Conservation (phyloP, 176 grass and related monocot genomes). For the Triticum monococcum region DNA sequence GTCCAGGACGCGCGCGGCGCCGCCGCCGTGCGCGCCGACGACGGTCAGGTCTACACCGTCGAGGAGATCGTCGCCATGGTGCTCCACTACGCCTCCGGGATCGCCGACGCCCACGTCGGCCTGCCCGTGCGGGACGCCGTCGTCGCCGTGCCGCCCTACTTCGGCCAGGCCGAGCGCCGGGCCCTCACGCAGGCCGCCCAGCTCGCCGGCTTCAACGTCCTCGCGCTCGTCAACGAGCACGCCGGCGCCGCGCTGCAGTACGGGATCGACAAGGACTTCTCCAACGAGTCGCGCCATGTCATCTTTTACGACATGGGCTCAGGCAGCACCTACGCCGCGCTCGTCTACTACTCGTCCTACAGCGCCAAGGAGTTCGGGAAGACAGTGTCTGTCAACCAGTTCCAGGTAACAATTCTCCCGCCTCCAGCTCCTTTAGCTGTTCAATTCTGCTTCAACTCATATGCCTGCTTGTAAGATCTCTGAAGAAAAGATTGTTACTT, state of each 20-base stretch:
- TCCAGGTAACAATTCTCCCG: conserved; percentile 54
- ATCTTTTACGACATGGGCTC: conserved; percentile 97
- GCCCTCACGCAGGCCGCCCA: conserved; percentile 79
- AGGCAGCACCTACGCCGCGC: conserved; percentile 89
- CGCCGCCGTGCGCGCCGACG: conserved; percentile 60
- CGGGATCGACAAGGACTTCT: conserved; percentile 96
- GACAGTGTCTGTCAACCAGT: conserved; percentile 76
- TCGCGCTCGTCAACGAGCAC: conserved; percentile 94
- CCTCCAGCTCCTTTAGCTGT: not conserved
- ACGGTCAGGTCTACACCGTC: conserved; percentile 62
- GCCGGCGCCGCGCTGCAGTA: conserved; percentile 96
- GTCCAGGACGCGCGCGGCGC: conserved; percentile 78
- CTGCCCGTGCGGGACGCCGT: conserved; percentile 76
- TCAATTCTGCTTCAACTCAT: not conserved
- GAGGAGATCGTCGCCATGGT: conserved; percentile 95
- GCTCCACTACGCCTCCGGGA: conserved; percentile 66
- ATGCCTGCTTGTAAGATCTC: not conserved
- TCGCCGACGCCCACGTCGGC: conserved; percentile 72
- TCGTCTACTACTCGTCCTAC: conserved; percentile 89
- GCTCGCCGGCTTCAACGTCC: conserved; percentile 81
- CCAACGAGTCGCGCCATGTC: conserved; percentile 77
- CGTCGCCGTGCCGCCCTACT: conserved; percentile 82
- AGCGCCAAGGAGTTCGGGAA: conserved; percentile 84
- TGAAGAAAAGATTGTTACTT: not conserved
- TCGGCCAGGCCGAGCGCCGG: conserved; percentile 85